Evolutionary conservation across 805 yeast species (phyloP).

Genomic region (Cyberlindnera nakhonratchasimensis): DNA sequence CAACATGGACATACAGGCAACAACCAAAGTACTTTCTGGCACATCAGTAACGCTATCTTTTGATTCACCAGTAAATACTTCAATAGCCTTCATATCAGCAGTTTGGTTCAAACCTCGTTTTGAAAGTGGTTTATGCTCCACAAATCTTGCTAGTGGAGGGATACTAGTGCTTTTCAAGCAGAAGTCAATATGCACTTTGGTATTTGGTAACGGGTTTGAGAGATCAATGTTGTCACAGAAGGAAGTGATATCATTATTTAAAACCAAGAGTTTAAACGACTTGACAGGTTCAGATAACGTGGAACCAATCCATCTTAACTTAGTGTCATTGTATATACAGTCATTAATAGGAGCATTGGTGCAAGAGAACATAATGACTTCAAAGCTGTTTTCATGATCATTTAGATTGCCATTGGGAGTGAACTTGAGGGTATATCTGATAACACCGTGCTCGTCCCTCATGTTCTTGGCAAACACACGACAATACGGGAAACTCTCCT

Average conservation of each 20-base stretch:
- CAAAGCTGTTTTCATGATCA: constrained; percentile 19
- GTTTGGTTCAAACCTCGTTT: constrained; percentile 12
- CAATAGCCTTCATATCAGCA: constrained; percentile 26
- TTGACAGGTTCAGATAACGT: constrained; percentile 29
- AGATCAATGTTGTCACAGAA: constrained; percentile 22
- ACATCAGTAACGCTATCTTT: constrained; percentile 15
- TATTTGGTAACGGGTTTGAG: constrained; percentile 7
- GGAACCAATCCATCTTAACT: constrained; percentile 39
- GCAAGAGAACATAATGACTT: constrained; percentile 31
- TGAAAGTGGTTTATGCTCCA: constrained; percentile 20
- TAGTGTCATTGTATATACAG: constrained; percentile 29
- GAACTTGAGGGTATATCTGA: constrained; percentile 32
- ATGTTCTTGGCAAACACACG: constrained; percentile 27
- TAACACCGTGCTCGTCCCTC: constrained; percentile 21
- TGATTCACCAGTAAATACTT: constrained; percentile 13
- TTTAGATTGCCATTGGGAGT: constrained; percentile 20
- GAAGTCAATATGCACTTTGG: constrained; percentile 5
- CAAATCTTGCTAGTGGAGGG: constrained; percentile 26
- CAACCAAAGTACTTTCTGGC: constrained; percentile 21
- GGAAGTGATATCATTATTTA: constrained; percentile 34
- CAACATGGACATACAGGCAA: constrained; percentile 25
- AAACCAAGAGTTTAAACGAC: constrained; percentile 32
- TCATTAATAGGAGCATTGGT: constrained; percentile 33
- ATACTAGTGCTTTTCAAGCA: constrained; percentile 6
- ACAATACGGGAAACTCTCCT: constrained; percentile 32